A percentile compares a stretch with the other conserved stretches of the same genome.
Conservation (phyloP, 352 stramenopile genomes). For the Globisporangium echinulatum region DNA sequence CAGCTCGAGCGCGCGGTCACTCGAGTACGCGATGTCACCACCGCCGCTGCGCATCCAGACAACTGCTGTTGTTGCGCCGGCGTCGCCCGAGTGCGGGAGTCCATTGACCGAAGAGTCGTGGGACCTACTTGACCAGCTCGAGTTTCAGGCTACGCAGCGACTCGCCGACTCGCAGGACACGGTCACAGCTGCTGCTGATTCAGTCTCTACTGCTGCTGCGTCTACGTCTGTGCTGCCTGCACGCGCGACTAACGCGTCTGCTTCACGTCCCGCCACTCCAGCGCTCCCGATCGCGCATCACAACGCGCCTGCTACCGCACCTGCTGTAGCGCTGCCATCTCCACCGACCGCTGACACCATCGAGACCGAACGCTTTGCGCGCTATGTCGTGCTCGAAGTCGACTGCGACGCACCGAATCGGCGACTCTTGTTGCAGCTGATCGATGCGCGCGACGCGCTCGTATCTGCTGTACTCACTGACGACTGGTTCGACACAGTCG, state of each 20-base stretch:
- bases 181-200: no score
- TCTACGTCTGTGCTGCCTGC: neutral
- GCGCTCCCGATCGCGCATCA: neutral
- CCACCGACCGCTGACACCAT: no score
- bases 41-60: slow-evolving; percentile 2
- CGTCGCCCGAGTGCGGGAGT: slow-evolving; percentile 43
- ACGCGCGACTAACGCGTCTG: neutral
- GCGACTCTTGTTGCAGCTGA: slow-evolving; percentile 42
- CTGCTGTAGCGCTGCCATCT: no score
- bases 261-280: neutral
- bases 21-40: slow-evolving; percentile 4
- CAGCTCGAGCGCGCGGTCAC: neutral
- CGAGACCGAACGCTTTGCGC: slow-evolving; percentile 26
- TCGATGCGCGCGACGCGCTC: slow-evolving; percentile 61
- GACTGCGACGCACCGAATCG: slow-evolving; percentile 46
- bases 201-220: slow-evolving; percentile 11
- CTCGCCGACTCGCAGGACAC: slow-evolving; percentile 14
- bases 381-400: slow-evolving; percentile 61
- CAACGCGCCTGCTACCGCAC: no score
- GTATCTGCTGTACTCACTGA: slow-evolving; percentile 50
- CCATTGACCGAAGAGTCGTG: slow-evolving; percentile 77
- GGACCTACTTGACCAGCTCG: slow-evolving; percentile 63
- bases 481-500: slow-evolving; percentile 72
- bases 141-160: slow-evolving; percentile 50
- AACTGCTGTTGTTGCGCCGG: slow-evolving; percentile 2